Evolutionary conservation across 2,329 filamentous ascomycete species (phyloP).

Genomic region (Akanthomyces muscarius): DNA sequence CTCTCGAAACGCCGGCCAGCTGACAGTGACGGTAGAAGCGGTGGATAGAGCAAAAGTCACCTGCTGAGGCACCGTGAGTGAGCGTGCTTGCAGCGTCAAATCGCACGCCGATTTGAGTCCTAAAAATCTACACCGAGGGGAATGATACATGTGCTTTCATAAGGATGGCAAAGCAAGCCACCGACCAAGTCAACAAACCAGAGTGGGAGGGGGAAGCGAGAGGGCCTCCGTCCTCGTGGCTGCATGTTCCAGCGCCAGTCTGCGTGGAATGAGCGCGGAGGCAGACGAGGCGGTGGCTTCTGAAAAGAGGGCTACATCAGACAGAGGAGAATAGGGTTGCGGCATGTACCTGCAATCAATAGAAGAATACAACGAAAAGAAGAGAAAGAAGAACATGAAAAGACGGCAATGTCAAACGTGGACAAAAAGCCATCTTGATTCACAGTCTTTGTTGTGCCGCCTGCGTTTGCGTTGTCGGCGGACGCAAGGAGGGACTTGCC

Average conservation of each 20-base stretch:
- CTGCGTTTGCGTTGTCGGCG: not conserved
- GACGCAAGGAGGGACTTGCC: not conserved
- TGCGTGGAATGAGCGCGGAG: conserved; percentile 4
- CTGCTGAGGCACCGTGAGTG: not conserved
- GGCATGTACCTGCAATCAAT: not conserved
- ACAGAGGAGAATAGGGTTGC: not conserved
- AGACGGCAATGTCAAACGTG: no score
- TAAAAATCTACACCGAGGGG: not conserved
- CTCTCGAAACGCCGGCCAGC: not conserved
- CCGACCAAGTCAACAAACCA: not conserved
- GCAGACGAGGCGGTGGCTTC: not conserved
- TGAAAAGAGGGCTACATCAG: not conserved
- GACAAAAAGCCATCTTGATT: not conserved
- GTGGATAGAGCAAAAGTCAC: not conserved
- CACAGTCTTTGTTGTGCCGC: not conserved
- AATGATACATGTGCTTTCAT: not conserved
- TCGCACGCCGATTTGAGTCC: not conserved
- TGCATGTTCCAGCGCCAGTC: conserved; percentile 5
- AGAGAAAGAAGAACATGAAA: not conserved
- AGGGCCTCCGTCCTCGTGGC: not conserved
- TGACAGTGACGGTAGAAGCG: not conserved
- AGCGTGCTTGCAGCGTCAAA: not conserved
- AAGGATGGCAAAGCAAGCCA: not conserved
- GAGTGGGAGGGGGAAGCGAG: not conserved
- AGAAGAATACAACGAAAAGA: not conserved